Percentiles rank a stretch among this genome's conserved stretches.
Evolutionary conservation across 257 asterid species (phyloP).

Genomic region (Linaria vulgaris): DNA sequence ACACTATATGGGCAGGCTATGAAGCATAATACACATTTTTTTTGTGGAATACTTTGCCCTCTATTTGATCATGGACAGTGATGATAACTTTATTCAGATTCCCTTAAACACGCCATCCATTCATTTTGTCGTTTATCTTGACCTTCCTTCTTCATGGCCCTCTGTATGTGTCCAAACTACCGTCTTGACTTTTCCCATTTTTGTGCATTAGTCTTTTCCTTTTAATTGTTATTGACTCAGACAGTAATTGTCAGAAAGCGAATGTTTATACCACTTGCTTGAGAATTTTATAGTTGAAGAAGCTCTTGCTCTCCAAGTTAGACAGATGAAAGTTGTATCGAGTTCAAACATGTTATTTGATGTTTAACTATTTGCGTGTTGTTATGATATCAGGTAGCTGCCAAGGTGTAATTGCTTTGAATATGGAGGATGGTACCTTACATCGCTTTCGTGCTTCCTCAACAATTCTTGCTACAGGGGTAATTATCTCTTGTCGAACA

Average conservation of each 20-base stretch:
- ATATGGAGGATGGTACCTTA: constrained; percentile 96
- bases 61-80: constrained; percentile 76
- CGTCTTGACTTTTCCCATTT: too few relatives aligned
- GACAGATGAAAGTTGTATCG: not conserved
- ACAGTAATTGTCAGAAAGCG: not conserved
- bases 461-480: constrained; percentile 98
- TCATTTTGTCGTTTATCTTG: too few relatives aligned
- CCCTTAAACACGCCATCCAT: constrained; percentile 9
- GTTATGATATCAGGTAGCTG: constrained; percentile 42
- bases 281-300: constrained; percentile 1
- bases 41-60: constrained; percentile 96
- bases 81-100: constrained; percentile 50
- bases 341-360: too few relatives aligned
- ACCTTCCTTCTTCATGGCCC: too few relatives aligned
- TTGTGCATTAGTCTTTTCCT: not conserved
- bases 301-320: not conserved
- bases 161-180: too few relatives aligned
- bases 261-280: not conserved
- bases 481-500: constrained; percentile 30
- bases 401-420: constrained; percentile 82
- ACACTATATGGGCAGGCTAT: constrained; percentile 98
- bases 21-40: constrained; percentile 95
- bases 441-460: constrained; percentile 87
- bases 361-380: not conserved
- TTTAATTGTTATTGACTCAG: not conserved